phyloP scores from a whole-genome alignment of 2,329 filamentous ascomycete genomes.

The Seiridium unicorne region DNA sequence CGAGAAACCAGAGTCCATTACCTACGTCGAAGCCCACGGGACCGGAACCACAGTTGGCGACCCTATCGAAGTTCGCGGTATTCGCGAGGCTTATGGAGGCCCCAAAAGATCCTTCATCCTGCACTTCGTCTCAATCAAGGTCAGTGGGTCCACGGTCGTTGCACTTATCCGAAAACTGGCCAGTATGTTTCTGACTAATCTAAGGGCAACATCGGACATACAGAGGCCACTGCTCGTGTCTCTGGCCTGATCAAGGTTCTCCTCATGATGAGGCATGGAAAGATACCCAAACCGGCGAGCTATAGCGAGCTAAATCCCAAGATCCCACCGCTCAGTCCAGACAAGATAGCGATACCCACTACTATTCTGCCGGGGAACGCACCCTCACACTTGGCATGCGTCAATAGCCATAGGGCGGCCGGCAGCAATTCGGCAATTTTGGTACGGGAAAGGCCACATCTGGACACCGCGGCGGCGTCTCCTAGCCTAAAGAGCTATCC shows the following conservation, averaged over 20 bases:
- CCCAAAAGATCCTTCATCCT: neutral
- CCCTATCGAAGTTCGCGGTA: constrained; percentile 23
- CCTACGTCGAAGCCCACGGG: constrained; percentile 38
- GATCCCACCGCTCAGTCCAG: neutral
- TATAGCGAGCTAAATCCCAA: constrained; percentile 6
- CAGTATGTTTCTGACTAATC: no score
- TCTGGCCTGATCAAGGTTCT: constrained; percentile 17
- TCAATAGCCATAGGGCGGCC: constrained; percentile 18
- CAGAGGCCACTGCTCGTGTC: constrained; percentile 15
- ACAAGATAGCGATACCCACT: neutral
- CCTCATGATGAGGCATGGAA: constrained; percentile 13
- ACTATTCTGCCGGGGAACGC: neutral
- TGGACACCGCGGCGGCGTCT: neutral
- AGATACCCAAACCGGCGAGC: constrained; percentile 13
- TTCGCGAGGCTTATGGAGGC: constrained; percentile 6
- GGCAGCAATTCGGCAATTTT: constrained; percentile 16
- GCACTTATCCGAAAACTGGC: no score
- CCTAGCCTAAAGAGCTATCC: neutral
- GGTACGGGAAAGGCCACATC: constrained; percentile 3
- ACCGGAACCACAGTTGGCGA: constrained; percentile 38
- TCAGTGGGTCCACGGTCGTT: no score
- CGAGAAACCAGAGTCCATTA: constrained; percentile 21
- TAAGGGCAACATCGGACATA: constrained; percentile 22
- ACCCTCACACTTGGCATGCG: neutral
- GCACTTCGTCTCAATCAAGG: constrained; percentile 23